These are phyloP conservation scores for Berberis thunbergii DNA, from an alignment of 164 flowering plant species.

Conservation along the genomic window DNA sequence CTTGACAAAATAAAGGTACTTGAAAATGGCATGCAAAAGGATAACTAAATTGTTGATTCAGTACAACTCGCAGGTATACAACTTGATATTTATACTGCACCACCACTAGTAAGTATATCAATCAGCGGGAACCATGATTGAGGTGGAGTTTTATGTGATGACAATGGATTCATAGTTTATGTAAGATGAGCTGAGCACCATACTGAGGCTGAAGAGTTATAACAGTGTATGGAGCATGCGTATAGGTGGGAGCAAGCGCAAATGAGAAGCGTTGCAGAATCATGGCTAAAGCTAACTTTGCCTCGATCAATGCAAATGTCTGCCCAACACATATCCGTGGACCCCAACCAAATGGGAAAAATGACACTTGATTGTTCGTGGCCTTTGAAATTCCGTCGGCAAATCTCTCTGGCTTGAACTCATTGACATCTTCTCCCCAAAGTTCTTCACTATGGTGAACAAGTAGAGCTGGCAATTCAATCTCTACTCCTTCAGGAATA, in stretches of 20 bases:
- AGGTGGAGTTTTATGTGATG: not conserved
- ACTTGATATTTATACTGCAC: no score
- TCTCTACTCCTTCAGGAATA: constrained; percentile 6
- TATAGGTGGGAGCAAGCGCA: constrained; percentile 11
- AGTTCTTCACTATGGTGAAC: constrained; percentile 13
- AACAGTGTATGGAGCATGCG: constrained; percentile 8
- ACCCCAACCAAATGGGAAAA: constrained; percentile 18
- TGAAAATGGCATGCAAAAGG: no score
- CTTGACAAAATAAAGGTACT: no score
- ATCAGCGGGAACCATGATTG: not conserved
- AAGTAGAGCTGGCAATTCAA: constrained; percentile 3
- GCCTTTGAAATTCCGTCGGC: constrained; percentile 10
- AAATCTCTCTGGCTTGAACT: constrained; percentile 18
- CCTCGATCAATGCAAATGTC: constrained; percentile 12
- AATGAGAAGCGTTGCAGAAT: constrained; percentile 13
- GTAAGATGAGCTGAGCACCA: constrained; percentile 13
- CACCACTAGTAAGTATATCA: no score
- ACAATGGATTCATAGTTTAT: not conserved
- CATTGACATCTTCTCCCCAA: constrained; percentile 16
- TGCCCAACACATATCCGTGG: constrained; percentile 13
- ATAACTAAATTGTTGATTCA: no score
- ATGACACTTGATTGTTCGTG: constrained; percentile 8
- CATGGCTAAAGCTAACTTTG: constrained; percentile 14
- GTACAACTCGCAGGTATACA: no score
- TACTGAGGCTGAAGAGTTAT: constrained; percentile 10